Base-by-base conservation (phyloP, 2,329 filamentous ascomycete species). In the Aureobasidium sp. region DNA sequence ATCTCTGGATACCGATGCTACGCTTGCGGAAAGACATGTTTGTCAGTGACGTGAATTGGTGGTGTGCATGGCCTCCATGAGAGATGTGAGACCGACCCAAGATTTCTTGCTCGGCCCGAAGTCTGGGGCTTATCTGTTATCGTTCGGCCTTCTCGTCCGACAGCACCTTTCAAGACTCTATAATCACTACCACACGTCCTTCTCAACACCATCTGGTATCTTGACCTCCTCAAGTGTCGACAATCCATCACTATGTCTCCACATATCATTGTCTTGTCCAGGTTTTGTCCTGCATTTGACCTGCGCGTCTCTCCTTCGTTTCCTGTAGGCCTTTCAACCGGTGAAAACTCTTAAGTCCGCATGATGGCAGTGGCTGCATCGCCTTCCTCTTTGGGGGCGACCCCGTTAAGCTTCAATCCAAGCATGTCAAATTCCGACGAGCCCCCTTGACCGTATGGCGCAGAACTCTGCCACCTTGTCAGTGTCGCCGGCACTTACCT, bases 21-120 rank as follows among this genome's bases (percentile, higher is more conserved):
- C 90, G 85, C 79, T 90, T 91, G 71, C 89, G 87, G 77, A 92
- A 92, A 16, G 90, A 89, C 89, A 91, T 91, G 25, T 27, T 56
- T 7, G 47, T 8, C 25, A 16, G 13, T 56, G 45, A 29, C 18
- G 20, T 10, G n/a, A 25, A 50, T 47, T 25, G 18, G 9, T 18
- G 16, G 9, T 18, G 16, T 38, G 16, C n/a, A 27, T 29, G 23
- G 25, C 27, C 23, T 33, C 20, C 15, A 20, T 56, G 15, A n/a
- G 13, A 40, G 31, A 53, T 23, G 50, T 36, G 56, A 45, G 23
- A 43, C 23, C 47, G 38, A 62, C 60, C 13, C 55, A 38, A 45
- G 40, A 55, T 55, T 64, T 64, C 47, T 48, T 50, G 50, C 60
- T 25, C 60, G 48, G 48, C 23, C 60, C 60, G 50, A 59, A 27